Base-by-base conservation (phyloP, 345 rosid species). In the Euclidium syriacum region DNA sequence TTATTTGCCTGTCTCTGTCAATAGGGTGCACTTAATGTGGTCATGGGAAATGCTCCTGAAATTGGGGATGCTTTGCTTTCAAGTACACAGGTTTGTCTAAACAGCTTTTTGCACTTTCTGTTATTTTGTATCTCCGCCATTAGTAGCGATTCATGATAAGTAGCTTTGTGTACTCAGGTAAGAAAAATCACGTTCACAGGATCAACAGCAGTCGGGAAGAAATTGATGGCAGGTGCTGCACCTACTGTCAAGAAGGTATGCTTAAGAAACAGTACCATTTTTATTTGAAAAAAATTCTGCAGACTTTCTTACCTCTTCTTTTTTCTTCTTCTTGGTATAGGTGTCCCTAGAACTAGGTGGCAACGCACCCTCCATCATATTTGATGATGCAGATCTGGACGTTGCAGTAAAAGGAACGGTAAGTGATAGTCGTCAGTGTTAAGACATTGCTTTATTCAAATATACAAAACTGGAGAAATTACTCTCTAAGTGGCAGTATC, bases 331-430 rank as follows among this genome's bases (percentile, higher is more conserved):
- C 18, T 52, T 51, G 47, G 44, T 64, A 17, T 71, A 87, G 99
- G 56, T 90, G 44, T 90, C 99, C 70, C 76, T 94, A 68, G 99
- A 94, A 77, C 97, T 94, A 46, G 99, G 96, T 12, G 99, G 99
- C 53, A 90, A 90, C 72, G 99, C 99, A 57, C 99, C 96, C 46
- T 94, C 95, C 81, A 94, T 94, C 65, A 76, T 94, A 63, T 94
- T 94, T 80, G 90, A 94, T 74, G 96, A 87, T 67, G 99, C 99
- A 16, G 87, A 90, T 77, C 47, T 90, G 70, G 92, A 87, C 38
- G 97, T 87, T 47, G 97, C 97, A 44, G 88, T 94, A 27, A 94
- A 87, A 76, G 99, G 97, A 83, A 33, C 86, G n/a, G 99, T 94
- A 78, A 78, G 97, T 82, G 61, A 19, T 24, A 27, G 52, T 26